Conservation (phyloP, 345 rosid genomes). For the Triadica sebifera region DNA sequence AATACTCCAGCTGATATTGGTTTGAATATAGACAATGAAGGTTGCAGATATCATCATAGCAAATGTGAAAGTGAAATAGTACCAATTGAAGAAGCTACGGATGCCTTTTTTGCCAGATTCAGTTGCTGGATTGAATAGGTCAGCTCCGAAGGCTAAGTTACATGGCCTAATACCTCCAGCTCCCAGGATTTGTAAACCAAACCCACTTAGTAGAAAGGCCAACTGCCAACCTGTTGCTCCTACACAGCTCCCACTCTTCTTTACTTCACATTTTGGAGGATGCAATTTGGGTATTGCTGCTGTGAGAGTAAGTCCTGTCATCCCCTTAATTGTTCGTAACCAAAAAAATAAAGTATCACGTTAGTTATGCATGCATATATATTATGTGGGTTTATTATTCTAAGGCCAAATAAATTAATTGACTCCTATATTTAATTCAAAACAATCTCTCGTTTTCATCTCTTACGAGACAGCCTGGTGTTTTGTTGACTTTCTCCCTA, state of each 20-base stretch:
- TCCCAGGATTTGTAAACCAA: constrained; percentile 33
- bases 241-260: constrained; percentile 6
- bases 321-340: constrained; percentile 24
- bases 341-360: too few relatives aligned
- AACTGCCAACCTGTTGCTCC: constrained; percentile 30
- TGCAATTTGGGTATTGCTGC: constrained; percentile 36
- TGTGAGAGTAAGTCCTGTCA: constrained; percentile 27
- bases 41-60: constrained; percentile 29
- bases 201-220: constrained; percentile 22
- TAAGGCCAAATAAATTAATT: too few relatives aligned
- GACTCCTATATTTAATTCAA: too few relatives aligned
- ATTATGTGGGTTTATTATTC: too few relatives aligned
- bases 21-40: constrained; percentile 31
- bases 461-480: too few relatives aligned
- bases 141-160: constrained; percentile 43
- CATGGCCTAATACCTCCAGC: constrained; percentile 48
- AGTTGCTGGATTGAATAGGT: constrained; percentile 36
- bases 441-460: too few relatives aligned
- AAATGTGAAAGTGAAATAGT: constrained; percentile 41
- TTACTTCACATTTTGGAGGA: constrained; percentile 27
- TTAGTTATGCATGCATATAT: too few relatives aligned
- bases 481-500: too few relatives aligned
- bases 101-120: constrained; percentile 34
- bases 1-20: constrained; percentile 31
- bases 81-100: constrained; percentile 42